Evolutionary conservation across 805 yeast species (phyloP), one percentile per base, ranked within the genome.

Genomic region (Pichia manshurica): DNA sequence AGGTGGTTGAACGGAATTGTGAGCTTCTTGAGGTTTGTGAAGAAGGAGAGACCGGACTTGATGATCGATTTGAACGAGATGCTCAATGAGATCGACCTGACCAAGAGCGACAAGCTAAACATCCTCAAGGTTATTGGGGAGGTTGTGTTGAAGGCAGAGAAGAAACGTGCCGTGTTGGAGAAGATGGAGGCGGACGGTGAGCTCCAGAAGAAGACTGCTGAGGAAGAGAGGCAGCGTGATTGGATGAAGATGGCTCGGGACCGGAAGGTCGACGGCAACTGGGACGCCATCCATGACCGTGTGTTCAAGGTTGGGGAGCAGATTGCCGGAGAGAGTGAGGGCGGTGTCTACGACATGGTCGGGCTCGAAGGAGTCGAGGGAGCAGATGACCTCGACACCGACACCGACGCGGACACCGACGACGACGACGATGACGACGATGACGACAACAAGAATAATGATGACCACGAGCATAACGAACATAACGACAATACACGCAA

Each of bases 1-100:
- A 64, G 64, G 5, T 91, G 97, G 97, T 71, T 87, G 39, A 79
- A 84, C 49, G 68, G 72, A 17, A 79, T 88, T 45, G 68, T 89
- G 23, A 67, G 70, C 12, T 78, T 87, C 52, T 66, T 90, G 44
- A 75, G 86, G 48, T 69, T 72, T 45, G 87, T 90, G 48, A 81
- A 74, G 57, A 66, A 56, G 12, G 68, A 69, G 4, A 59, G 67
- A 6, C 66, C 65, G 0, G 64, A 61, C 16, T 66, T 71, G 41
- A 66, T 71, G 47, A 55, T 86, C 4, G 77, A 79, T 52, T 59
- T 87, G 28, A 62, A 58, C 3, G 54, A 55, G 1, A 51, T 78
- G 31, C 51, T 76, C 0, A 37, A 33, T 8, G 42, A n/a, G 3
- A 28, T 41, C n/a, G 25, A 41, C 6, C 22, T 47, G n/a, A 42